Conservation (phyloP, 2,329 filamentous ascomycete genomes). For the Aspergillus ochraceus region DNA sequence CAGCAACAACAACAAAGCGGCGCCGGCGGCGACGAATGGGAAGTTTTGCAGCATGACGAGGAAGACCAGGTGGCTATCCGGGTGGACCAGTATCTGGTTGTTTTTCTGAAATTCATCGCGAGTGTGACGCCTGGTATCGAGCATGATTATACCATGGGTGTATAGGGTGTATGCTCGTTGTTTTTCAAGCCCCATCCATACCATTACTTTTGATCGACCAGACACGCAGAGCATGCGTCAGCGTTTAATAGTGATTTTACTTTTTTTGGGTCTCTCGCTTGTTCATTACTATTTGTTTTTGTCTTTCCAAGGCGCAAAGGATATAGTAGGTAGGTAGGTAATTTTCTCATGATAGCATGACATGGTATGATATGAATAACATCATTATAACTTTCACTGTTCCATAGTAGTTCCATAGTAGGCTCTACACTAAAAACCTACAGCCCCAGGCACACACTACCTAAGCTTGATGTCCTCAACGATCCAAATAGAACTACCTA, state of each 20-base stretch:
- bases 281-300: not conserved
- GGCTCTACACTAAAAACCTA: no score
- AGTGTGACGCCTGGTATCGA: slow-evolving; percentile 96
- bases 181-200: not conserved
- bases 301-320: not conserved
- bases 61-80: slow-evolving; percentile 50
- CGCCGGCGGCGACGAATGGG: slow-evolving; percentile 61
- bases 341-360: not conserved
- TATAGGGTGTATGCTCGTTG: slow-evolving; percentile 52
- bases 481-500: no score
- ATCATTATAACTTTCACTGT: not conserved
- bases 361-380: not conserved
- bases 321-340: not conserved
- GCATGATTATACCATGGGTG: slow-evolving; percentile 96
- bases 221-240: no score
- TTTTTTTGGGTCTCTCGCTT: not conserved
- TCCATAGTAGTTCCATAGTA: not conserved
- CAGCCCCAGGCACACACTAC: no score
- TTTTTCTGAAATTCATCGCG: slow-evolving; percentile 67
- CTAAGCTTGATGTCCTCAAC: no score
- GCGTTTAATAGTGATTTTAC: no score
- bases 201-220: no score
- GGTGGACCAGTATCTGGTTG: slow-evolving; percentile 53
- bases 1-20: slow-evolving; percentile 19
- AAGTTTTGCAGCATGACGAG: slow-evolving; percentile 56